Conservation (phyloP, 176 grass and related monocot genomes). For the Triticum urartu region DNA sequence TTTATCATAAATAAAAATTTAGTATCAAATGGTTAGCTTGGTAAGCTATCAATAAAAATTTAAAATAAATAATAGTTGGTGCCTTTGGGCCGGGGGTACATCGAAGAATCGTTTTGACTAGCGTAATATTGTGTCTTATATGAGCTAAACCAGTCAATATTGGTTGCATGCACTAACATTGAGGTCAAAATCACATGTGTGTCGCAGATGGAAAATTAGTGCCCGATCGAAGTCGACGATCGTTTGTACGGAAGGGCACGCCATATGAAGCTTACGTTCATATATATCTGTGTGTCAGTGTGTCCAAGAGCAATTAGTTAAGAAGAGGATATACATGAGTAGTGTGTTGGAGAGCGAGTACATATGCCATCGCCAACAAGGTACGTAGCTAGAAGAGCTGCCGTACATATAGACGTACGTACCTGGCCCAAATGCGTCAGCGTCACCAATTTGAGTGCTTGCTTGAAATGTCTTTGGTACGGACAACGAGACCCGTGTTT, state of each 20-base stretch:
- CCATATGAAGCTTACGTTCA: neutral
- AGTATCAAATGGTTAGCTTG: no score
- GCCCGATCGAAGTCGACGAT: neutral
- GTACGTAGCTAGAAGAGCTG: neutral
- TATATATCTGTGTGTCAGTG: neutral
- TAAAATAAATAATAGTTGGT: neutral
- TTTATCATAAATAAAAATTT: no score
- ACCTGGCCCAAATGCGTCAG: neutral
- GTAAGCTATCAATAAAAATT: no score
- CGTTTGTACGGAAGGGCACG: neutral
- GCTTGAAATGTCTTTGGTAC: neutral
- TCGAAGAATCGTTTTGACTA: neutral
- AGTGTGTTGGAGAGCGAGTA: neutral
- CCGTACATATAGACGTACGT: neutral
- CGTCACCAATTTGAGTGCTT: neutral
- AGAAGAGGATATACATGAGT: neutral
- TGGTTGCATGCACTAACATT: neutral
- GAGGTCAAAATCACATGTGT: neutral
- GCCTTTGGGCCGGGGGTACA: neutral
- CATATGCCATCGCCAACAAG: neutral
- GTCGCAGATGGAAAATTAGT: neutral
- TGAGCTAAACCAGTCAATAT: neutral
- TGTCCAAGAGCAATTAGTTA: neutral
- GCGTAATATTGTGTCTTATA: neutral
- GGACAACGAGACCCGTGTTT: neutral